Percentiles rank a stretch among this genome's conserved stretches.
These are phyloP conservation scores for Panellus pusillus DNA, from an alignment of 768 basidiomycete species.

Conservation along the genomic window DNA sequence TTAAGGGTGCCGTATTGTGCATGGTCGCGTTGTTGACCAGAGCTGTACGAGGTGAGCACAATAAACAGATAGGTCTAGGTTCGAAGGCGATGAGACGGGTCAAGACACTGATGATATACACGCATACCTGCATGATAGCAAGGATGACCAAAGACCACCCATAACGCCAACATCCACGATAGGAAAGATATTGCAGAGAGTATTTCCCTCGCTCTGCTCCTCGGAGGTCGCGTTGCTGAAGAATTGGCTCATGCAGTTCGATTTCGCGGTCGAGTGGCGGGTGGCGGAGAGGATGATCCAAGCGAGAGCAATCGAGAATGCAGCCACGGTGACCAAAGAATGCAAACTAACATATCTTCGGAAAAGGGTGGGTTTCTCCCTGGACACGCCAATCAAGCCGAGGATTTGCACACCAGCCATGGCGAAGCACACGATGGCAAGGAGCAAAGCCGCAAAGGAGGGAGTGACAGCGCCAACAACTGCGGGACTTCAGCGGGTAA, in stretches of 20 bases:
- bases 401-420: conserved; percentile 76
- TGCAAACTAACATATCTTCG: conserved; percentile 73
- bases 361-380: conserved; percentile 67
- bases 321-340: conserved; percentile 48
- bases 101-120: background rate
- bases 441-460: conserved; percentile 67
- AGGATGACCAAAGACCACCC: conserved; percentile 83
- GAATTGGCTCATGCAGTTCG: conserved; percentile 61
- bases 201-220: conserved; percentile 53
- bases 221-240: conserved; percentile 41
- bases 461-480: conserved; percentile 90
- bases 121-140: conserved; percentile 69
- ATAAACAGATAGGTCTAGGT: conserved; percentile 50
- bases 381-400: conserved; percentile 84
- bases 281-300: conserved; percentile 82
- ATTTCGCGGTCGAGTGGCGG: conserved; percentile 70
- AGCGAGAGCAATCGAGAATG: conserved; percentile 75
- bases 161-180: conserved; percentile 94
- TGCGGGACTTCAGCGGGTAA: conserved; percentile 27
- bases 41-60: conserved; percentile 59
- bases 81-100: conserved; percentile 12
- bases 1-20: conserved; percentile 75
- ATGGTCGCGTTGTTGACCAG: conserved; percentile 77
- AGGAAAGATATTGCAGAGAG: conserved; percentile 85
- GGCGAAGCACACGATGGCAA: conserved; percentile 75